Percentiles rank a stretch among this genome's conserved stretches.
Conservation (phyloP, 805 yeast species). For the Jamesozyma lodderae region DNA sequence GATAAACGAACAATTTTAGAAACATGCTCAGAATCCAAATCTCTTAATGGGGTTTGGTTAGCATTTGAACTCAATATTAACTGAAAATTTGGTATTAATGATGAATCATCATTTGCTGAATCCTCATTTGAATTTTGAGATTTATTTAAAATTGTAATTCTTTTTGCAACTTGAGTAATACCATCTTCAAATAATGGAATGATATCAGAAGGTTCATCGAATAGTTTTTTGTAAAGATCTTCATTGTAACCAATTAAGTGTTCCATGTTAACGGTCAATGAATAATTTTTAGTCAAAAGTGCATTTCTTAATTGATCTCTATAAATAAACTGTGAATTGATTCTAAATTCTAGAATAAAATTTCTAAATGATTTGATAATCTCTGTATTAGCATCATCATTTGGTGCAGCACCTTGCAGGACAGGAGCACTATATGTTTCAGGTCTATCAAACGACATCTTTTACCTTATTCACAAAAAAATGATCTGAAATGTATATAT, state of each 20-base stretch:
- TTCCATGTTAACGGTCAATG: slow-evolving; percentile 65
- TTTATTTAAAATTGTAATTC: slow-evolving; percentile 40
- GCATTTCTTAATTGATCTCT: slow-evolving; percentile 88
- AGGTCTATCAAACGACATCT: slow-evolving; percentile 73
- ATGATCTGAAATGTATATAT: too few species aligned
- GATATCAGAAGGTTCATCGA: slow-evolving; percentile 82
- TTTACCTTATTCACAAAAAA: too few species aligned
- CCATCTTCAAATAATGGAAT: slow-evolving; percentile 79
- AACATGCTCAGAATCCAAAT: slow-evolving; percentile 78
- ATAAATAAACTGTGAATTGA: slow-evolving; percentile 74
- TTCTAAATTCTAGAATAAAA: slow-evolving; percentile 78
- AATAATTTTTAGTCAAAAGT: slow-evolving; percentile 64
- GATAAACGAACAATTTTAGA: slow-evolving; percentile 84
- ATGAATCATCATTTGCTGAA: slow-evolving; percentile 1
- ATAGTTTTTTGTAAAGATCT: slow-evolving; percentile 71
- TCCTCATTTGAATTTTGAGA: slow-evolving; percentile 8
- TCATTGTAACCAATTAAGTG: slow-evolving; percentile 85
- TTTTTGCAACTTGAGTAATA: slow-evolving; percentile 76
- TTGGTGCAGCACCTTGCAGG: slow-evolving; percentile 70
- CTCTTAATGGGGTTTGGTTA: slow-evolving; percentile 63
- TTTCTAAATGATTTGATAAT: slow-evolving; percentile 67
- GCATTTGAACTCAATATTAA: slow-evolving; percentile 67
- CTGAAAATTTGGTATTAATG: slow-evolving; percentile 67
- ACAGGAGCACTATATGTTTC: slow-evolving; percentile 72
- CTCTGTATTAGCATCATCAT: slow-evolving; percentile 56